Percentiles rank a stretch among this genome's conserved stretches.
Conservation (phyloP, 1,284 basidiomycete genomes). For the Xerocomus nothofagi region DNA sequence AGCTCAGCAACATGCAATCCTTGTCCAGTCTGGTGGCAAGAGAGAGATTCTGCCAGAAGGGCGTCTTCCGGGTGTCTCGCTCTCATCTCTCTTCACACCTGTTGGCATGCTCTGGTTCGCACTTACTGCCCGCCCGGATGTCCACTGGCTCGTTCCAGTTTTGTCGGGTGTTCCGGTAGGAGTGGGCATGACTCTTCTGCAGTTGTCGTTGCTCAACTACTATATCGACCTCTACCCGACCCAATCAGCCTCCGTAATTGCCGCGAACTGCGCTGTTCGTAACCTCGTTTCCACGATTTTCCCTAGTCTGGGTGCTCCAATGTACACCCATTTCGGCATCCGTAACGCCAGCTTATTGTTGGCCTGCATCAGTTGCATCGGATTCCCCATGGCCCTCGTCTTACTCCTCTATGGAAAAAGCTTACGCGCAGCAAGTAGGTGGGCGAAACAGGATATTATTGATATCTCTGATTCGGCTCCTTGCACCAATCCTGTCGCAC, state of each 20-base stretch:
- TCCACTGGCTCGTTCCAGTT: conserved; percentile 21
- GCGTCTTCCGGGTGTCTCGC: conserved; percentile 24
- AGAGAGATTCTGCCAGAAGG: conserved; percentile 20
- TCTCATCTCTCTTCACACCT: conserved; percentile 25
- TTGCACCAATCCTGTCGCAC: conserved; percentile 6
- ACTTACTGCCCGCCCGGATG: conserved; percentile 19
- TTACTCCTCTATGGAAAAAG: conserved; percentile 20
- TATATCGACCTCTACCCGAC: conserved; percentile 34
- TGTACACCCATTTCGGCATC: conserved; percentile 26
- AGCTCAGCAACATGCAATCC: conserved; percentile 9
- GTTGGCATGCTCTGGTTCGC: conserved; percentile 34
- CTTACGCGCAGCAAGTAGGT: conserved; percentile 23
- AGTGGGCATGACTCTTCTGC: conserved; percentile 33
- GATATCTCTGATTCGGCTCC: not conserved
- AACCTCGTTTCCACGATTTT: conserved; percentile 17
- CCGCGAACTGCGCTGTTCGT: conserved; percentile 28
- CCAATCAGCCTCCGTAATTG: conserved; percentile 29
- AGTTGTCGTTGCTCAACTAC: conserved; percentile 30
- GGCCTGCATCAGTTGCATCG: conserved; percentile 27
- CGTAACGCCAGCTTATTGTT: conserved; percentile 26
- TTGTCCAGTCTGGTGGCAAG: conserved; percentile 16
- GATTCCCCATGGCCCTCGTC: conserved; percentile 24
- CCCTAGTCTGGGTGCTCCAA: conserved; percentile 24
- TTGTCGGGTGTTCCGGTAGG: conserved; percentile 30
- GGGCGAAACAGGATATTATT: conserved; percentile 24